Evolutionary conservation across 371 early-diverging fungal species (phyloP).

Genomic region (Sporodiniella umbellata): DNA sequence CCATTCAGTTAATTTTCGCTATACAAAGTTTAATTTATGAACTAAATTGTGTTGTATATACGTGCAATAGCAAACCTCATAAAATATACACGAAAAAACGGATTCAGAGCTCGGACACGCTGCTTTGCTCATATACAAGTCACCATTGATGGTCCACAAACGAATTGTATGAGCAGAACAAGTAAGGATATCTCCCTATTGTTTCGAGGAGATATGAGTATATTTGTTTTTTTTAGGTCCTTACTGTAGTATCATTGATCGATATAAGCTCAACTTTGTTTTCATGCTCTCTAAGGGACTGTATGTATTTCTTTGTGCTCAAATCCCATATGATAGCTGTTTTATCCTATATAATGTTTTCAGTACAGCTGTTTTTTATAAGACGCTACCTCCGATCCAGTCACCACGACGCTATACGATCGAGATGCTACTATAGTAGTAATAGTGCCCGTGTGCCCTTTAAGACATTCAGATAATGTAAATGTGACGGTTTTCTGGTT

Average conservation of each 20-base stretch:
- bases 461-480: conserved; percentile 52
- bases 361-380: not conserved
- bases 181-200: conserved; percentile 70
- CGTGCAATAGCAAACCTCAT: conserved; percentile 53
- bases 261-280: conserved; percentile 52
- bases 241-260: conserved; percentile 60
- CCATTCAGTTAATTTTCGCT: conserved; percentile 23
- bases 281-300: conserved; percentile 58
- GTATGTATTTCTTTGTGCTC: conserved; percentile 66
- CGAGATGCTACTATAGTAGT: conserved; percentile 59
- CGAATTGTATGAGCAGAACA: conserved; percentile 59
- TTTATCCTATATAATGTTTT: conserved; percentile 47
- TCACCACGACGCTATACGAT: conserved; percentile 66
- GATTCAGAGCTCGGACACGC: conserved; percentile 56
- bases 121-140: conserved; percentile 54
- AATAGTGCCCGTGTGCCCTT: conserved; percentile 65
- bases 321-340: conserved; percentile 75
- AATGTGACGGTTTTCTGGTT: conserved; percentile 45
- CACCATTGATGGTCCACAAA: conserved; percentile 76
- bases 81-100: conserved; percentile 56
- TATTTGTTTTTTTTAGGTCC: not conserved
- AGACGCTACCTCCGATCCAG: conserved; percentile 56
- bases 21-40: not conserved
- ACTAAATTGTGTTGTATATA: not conserved
- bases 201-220: not conserved